Base-by-base conservation (phyloP, 108 stramenopile genomes). In the Cyclotella baltica region DNA sequence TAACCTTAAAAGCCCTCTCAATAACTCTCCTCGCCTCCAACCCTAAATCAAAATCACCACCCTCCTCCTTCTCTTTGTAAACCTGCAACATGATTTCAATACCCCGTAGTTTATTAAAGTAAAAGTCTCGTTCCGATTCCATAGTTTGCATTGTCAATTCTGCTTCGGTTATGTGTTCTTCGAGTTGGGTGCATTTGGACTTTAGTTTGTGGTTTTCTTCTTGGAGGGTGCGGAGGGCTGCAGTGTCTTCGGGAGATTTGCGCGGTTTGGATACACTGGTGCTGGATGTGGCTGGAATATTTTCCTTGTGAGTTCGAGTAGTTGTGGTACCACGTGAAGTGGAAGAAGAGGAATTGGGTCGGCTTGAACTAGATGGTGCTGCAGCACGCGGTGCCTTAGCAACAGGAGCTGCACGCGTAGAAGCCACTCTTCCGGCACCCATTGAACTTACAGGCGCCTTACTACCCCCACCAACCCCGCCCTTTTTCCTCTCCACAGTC, bases 101-200 rank as follows among this genome's bases (percentile, higher is more conserved):
- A 30, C 92, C 96, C 35, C 97, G 78, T 28, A 99, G 85, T 78
- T 99, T 99, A 27, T 96, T 89, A 76, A 98, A 98, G 81, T 99
- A 99, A 73, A 99, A 99, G 71, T 99, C 97, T 34, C 93, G 77
- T 71, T 95, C 97, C 64, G 86, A 92, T 61, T 97, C 94, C 2
- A 92, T 56, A 4, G 87, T 92, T 27, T 75, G 70, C 15, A 94
- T 63, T 16, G 87, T 74, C 40, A 82, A 79, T 65, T 93, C 85
- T 0, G 87, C 48, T 63, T 89, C 91, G n/a, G 81, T 68, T 1
- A 83, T 38, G 55, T 72, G 59, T 13, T 33, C 20, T 64, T 87
- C 70, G 27, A 92, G 43, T 62, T 92, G 89, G 18, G 85, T 47
- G 50, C 78, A 76, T 50, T 90, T 85, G 23, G 87, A 79, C 43